Base-by-base conservation (phyloP, 352 stramenopile species). In the Phytophthora vignae region DNA sequence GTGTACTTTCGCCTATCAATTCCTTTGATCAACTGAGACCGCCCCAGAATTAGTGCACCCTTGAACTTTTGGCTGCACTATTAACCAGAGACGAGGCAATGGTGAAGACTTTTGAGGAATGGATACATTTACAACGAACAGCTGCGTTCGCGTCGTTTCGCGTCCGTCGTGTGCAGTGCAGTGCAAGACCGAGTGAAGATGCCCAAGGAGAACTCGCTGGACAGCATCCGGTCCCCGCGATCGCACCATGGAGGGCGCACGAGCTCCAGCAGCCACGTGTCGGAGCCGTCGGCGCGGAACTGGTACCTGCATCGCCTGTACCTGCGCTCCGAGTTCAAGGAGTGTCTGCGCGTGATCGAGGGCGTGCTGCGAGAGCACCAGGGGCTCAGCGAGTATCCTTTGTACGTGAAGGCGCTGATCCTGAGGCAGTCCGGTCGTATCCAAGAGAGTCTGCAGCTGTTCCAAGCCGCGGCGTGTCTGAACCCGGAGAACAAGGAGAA, bases 321-420 rank as follows among this genome's bases (percentile, higher is more conserved):
- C 71, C 50, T 95, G 55, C 88, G 90, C n/a, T 72, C 87, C 19
- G 92, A 98, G 69, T 95, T 93, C 60, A 89, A 90, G 42, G 92
- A 98, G 67, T 98, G 92, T 64, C 77, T 98, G 12, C 71, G 82
- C 11, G 77, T 98, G 42, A 97, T 98, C 58, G 93, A 98, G 74
- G 81, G 95, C 5, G 80, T 97, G 61, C 83, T 98, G 17, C 79
- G 85, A 68, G 81, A 84, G 53, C 84, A 91, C 74, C 81, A 95
- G 57, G 94, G 93, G 0, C 74, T 98, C 59, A 96, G 90, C 59
- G 94, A 98, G 81, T 98, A 98, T 66, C 84, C 94, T 3, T 74
- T 98, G 55, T 98, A 98, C 72, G 79, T 98, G 62, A 98, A 98
- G 71, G 91, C 88, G 14, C 71, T 98, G 49, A 97, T 98, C 58